Percentiles rank a stretch among this genome's conserved stretches.
Evolutionary conservation across 768 basidiomycete species (phyloP).

Genomic region (Boletus speciosus): DNA sequence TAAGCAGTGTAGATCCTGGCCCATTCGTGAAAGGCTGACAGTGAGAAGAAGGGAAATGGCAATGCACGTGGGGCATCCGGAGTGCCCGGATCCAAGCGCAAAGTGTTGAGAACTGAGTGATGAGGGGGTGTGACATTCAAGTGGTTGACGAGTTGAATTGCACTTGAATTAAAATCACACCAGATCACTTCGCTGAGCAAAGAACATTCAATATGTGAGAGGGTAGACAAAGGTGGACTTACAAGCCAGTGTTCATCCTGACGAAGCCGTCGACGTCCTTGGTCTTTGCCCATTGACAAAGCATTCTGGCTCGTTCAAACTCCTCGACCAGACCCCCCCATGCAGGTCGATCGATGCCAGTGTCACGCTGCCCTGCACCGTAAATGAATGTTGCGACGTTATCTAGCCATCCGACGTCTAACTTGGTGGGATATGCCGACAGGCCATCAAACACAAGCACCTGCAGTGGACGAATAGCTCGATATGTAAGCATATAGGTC

Average conservation of each 20-base stretch:
- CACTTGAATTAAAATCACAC: conserved; percentile 6
- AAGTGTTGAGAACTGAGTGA: background rate
- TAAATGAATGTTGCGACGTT: conserved; percentile 2
- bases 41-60: conserved; percentile 3
- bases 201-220: background rate
- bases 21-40: conserved; percentile 6
- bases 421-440: conserved; percentile 1
- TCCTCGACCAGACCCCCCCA: conserved; percentile 1
- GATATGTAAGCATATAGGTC: conserved; percentile 1
- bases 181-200: conserved; percentile 3
- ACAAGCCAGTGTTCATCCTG: conserved; percentile 5
- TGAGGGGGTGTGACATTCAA: conserved; percentile 4
- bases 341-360: background rate
- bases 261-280: background rate
- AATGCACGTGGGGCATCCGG: background rate
- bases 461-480: background rate
- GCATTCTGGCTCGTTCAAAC: background rate
- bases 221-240: background rate
- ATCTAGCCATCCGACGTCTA: conserved; percentile 1
- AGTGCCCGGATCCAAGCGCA: background rate
- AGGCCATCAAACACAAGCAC: conserved; percentile 5
- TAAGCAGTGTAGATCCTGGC: background rate
- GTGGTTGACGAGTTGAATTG: background rate
- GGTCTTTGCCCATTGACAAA: conserved; percentile 1
- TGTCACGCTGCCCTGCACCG: conserved; percentile 1